Conservation (phyloP, 1,284 basidiomycete genomes). For the Entoloma clypeatum region DNA sequence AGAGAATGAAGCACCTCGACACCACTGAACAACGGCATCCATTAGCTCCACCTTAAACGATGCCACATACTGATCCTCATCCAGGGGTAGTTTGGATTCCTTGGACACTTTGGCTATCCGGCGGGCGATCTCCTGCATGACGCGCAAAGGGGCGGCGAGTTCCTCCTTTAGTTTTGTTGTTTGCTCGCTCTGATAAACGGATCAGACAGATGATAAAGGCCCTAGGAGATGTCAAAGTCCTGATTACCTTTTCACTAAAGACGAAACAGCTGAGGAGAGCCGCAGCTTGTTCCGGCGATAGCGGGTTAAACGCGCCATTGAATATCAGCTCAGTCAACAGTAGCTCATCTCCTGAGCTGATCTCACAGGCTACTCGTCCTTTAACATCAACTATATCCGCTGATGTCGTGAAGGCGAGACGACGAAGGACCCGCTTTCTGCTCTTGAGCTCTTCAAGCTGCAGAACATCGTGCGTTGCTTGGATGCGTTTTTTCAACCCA, state of each 20-base stretch:
- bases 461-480: constrained; percentile 87
- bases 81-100: constrained; percentile 85
- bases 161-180: constrained; percentile 87
- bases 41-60: constrained; percentile 98
- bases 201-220: not conserved
- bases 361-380: constrained; percentile 97
- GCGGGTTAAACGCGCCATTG: constrained; percentile 91
- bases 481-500: constrained; percentile 79
- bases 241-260: constrained; percentile 89
- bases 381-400: constrained; percentile 98
- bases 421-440: constrained; percentile 89
- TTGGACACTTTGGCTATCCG: constrained; percentile 95
- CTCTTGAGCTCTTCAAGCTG: constrained; percentile 97
- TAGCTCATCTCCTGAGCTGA: constrained; percentile 95
- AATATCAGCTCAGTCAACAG: constrained; percentile 97
- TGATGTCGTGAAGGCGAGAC: constrained; percentile 85
- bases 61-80: constrained; percentile 93
- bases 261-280: constrained; percentile 95
- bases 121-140: constrained; percentile 94
- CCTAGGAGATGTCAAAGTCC: not conserved
- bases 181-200: constrained; percentile 77
- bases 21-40: constrained; percentile 98
- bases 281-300: constrained; percentile 90
- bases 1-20: constrained; percentile 92
- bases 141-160: constrained; percentile 84